Conservation (phyloP, 345 rosid species). For the Anastatica hierochuntica region DNA sequence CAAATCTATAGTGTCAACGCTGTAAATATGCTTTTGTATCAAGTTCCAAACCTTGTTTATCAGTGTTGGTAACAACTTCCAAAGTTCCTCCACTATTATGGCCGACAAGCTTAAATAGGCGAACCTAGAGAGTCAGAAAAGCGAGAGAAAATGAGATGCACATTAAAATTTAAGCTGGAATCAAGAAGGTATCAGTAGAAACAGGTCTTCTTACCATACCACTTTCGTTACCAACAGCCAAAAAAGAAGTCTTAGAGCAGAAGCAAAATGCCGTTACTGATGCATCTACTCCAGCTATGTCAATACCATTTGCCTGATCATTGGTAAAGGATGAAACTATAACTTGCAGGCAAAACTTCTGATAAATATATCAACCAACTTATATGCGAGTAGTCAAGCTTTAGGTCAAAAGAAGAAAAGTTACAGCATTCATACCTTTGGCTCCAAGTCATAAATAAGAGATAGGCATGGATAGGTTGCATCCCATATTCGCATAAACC, state of each 20-base stretch:
- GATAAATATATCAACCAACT: slow-evolving; percentile 10
- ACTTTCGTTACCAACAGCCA: slow-evolving; percentile 60
- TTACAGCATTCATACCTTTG: slow-evolving; percentile 38
- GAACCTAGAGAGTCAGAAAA: slow-evolving; percentile 43
- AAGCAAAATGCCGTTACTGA: slow-evolving; percentile 56
- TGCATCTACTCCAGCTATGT: slow-evolving; percentile 31
- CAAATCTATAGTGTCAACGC: neutral
- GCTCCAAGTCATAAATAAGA: slow-evolving; percentile 40
- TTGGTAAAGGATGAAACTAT: slow-evolving; percentile 5
- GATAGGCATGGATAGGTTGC: slow-evolving; percentile 58
- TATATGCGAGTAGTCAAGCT: neutral
- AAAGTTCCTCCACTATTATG: slow-evolving; percentile 35
- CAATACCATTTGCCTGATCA: slow-evolving; percentile 41
- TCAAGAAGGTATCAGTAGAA: slow-evolving; percentile 14
- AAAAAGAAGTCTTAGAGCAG: slow-evolving; percentile 43
- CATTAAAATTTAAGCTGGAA: neutral
- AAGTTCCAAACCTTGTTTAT: slow-evolving; percentile 47
- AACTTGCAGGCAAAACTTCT: neutral
- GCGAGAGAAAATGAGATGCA: slow-evolving; percentile 18
- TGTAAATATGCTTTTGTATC: neutral
- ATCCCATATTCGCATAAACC: slow-evolving; percentile 75
- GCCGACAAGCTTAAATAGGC: slow-evolving; percentile 40
- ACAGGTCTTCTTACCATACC: slow-evolving; percentile 61
- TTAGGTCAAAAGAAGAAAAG: slow-evolving; percentile 16
- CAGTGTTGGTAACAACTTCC: slow-evolving; percentile 50